A percentile compares a stretch with the other conserved stretches of the same genome.
Evolutionary conservation across 441 rosid genomes (phyloP).

Genomic region (Adansonia grandidieri): DNA sequence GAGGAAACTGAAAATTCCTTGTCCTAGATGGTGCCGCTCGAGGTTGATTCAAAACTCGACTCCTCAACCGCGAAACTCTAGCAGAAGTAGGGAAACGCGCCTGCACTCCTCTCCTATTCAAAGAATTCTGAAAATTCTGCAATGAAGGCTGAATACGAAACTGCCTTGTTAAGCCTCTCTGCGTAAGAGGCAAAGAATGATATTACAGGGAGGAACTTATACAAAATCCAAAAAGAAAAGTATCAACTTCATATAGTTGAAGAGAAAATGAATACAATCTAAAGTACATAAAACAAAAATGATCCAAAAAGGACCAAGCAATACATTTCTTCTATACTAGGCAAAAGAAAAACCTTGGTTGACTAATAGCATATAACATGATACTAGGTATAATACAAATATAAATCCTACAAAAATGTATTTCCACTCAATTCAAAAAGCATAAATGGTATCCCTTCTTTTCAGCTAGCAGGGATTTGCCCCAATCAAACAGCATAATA

Average conservation of each 20-base stretch:
- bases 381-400: background rate
- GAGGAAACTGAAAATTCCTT: constrained; percentile 60
- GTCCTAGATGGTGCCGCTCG: constrained; percentile 39
- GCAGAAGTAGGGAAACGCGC: constrained; percentile 42
- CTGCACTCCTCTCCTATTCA: constrained; percentile 55
- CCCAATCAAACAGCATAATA: background rate
- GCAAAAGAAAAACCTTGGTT: background rate
- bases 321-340: constrained; percentile 13
- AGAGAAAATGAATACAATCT: background rate
- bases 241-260: background rate
- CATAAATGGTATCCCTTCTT: constrained; percentile 6
- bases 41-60: constrained; percentile 48
- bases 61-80: constrained; percentile 55
- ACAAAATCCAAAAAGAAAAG: constrained; percentile 4
- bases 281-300: constrained; percentile 5
- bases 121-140: constrained; percentile 44
- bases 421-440: background rate
- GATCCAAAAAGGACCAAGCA: background rate
- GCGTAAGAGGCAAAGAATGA: constrained; percentile 26
- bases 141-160: constrained; percentile 47
- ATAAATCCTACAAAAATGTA: background rate
- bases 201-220: constrained; percentile 8
- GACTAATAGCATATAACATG: background rate
- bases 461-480: background rate
- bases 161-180: constrained; percentile 47